Evolutionary conservation across 2,329 filamentous ascomycete genomes (phyloP), one percentile per base, ranked within the genome.

Genomic region (Aspergillus vadensis): DNA sequence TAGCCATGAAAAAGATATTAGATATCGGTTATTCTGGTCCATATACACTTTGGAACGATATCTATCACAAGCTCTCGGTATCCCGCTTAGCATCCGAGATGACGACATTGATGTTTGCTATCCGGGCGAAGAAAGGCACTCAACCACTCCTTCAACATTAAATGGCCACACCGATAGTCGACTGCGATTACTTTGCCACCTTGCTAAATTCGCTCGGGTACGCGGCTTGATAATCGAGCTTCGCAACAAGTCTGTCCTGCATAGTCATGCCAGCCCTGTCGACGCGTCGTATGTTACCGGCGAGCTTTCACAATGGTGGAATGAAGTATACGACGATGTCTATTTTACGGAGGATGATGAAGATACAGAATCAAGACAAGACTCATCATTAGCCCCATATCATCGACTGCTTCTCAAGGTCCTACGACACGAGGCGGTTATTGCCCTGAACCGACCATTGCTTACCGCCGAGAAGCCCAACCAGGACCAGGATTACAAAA

Each of bases 21-120:
- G 85, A 1, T 79, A 82, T 14, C 77, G 84, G 0, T 71, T 86
- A 0, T 86, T 86, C 62, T 86, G 84, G 83, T 82, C 82, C 1
- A 78, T 86, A 0, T 87, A 86, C 52, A 81, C 76, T 15, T 70
- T 85, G 0, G 85, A 86, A 47, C 76, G 84, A 49, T 81, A 84
- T 58, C 74, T 86, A 0, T 85, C 81, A 8, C 84, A 86, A 50
- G 83, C 83, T 0, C 77, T 86, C 2, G 84, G 85, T 0, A 73
- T 85, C 0, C 85, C 85, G 0, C 72, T 86, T 0, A 80, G 81
- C 19, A 81, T 87, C 10, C 79, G 80, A 54, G 84, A 86, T 61
- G 81, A 85, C 47, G 84, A 86, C 58, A 71, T 86, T 5, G 85
- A 86, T 64, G 84, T 86, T 1, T 86, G 85, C 62, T 83, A 83